Conservation (phyloP, 169 alveolate genomes). For the Eimeria necatrix region DNA sequence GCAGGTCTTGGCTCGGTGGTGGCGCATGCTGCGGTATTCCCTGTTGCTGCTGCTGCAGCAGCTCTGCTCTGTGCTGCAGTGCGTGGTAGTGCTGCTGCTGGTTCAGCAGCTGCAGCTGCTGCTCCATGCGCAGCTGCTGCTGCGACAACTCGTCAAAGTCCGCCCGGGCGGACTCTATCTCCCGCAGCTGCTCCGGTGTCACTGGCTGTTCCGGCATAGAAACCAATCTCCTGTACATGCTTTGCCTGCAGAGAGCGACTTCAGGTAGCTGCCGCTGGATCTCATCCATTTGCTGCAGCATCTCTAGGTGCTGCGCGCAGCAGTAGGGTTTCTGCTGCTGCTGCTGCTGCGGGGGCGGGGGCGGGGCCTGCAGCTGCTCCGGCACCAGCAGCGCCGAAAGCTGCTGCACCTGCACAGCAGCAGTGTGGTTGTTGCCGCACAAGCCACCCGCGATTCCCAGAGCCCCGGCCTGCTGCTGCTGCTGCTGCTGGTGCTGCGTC, state of each 20-base stretch:
- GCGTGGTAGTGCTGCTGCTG: constrained; percentile 42
- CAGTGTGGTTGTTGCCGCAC: constrained; percentile 3
- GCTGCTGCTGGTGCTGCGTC: neutral
- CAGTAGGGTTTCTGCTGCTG: constrained; percentile 36
- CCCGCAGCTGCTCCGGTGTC: constrained; percentile 23
- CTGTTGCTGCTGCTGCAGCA: neutral
- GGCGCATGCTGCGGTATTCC: neutral
- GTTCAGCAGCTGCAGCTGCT: constrained; percentile 29
- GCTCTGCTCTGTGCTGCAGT: constrained; percentile 40
- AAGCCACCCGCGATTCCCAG: neutral
- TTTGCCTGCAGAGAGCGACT: constrained; percentile 1
- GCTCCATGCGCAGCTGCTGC: constrained; percentile 42
- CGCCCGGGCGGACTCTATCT: neutral
- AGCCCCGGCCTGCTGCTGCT: neutral
- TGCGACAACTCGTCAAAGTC: constrained; percentile 40
- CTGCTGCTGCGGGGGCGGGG: neutral
- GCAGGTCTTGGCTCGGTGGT: neutral
- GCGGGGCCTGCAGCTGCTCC: neutral
- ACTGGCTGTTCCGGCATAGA: neutral
- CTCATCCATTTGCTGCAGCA: constrained; percentile 45
- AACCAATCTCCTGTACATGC: neutral
- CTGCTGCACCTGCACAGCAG: constrained; percentile 40
- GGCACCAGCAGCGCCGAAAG: neutral
- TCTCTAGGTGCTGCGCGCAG: constrained; percentile 33
- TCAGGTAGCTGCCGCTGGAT: constrained; percentile 18